Evolutionary conservation across 352 stramenopile species (phyloP).

Genomic region (Aphanomyces cochlioides): DNA sequence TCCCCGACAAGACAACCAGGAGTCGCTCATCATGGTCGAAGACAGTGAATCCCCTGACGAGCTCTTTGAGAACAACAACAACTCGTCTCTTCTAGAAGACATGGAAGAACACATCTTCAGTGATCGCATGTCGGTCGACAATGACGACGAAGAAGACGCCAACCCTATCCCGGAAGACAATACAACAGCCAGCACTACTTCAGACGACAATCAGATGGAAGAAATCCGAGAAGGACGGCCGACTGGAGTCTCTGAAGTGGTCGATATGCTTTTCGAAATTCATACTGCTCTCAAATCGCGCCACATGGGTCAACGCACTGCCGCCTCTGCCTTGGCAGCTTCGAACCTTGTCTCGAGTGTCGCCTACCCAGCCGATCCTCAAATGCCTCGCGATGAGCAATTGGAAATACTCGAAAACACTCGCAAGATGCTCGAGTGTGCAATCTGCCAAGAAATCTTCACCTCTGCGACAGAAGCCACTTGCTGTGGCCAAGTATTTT

Average conservation of each 20-base stretch:
- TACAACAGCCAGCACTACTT: neutral
- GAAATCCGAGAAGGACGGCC: slow-evolving; percentile 30
- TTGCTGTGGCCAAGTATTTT: slow-evolving; percentile 83
- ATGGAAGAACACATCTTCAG: slow-evolving; percentile 23
- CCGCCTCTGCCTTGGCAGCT: slow-evolving; percentile 59
- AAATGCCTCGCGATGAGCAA: slow-evolving; percentile 70
- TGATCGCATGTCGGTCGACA: slow-evolving; percentile 26
- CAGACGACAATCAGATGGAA: slow-evolving; percentile 32
- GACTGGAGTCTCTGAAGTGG: slow-evolving; percentile 58
- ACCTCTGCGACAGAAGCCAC: slow-evolving; percentile 65
- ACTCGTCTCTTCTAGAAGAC: slow-evolving; percentile 18
- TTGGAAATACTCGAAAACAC: slow-evolving; percentile 75
- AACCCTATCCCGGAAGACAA: slow-evolving; percentile 21
- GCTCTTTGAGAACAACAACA: slow-evolving; percentile 30
- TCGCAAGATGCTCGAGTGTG: slow-evolving; percentile 82
- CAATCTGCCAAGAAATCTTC: slow-evolving; percentile 82
- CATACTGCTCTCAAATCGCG: slow-evolving; percentile 75
- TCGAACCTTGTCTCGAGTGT: slow-evolving; percentile 74
- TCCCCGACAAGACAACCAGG: slow-evolving; percentile 20
- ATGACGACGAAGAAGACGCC: slow-evolving; percentile 37
- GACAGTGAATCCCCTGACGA: slow-evolving; percentile 38
- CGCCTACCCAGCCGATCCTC: slow-evolving; percentile 47
- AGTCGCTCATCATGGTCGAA: slow-evolving; percentile 37
- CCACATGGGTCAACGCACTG: slow-evolving; percentile 72
- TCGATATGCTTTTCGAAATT: slow-evolving; percentile 84